phyloP scores from a whole-genome alignment of 495 filamentous ascomycete genomes.

The Copromyces sp. region DNA sequence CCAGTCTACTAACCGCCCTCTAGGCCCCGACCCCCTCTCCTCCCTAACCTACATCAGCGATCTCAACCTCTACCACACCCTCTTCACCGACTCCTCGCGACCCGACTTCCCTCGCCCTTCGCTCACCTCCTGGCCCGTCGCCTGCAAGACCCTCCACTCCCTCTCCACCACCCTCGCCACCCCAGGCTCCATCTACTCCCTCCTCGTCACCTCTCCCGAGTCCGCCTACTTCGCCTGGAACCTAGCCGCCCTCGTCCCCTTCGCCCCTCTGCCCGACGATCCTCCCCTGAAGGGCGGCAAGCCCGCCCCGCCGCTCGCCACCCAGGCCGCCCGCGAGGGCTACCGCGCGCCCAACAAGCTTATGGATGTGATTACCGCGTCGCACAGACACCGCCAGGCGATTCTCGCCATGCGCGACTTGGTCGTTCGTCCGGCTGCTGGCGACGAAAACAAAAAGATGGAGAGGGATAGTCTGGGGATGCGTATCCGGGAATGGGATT shows the following conservation, averaged over 20 bases:
- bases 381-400: slow-evolving; percentile 46
- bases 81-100: slow-evolving; percentile 61
- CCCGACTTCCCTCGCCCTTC: slow-evolving; percentile 26
- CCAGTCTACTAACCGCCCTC: neutral
- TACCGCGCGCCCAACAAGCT: slow-evolving; percentile 70
- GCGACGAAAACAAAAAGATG: slow-evolving; percentile 24
- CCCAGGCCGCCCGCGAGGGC: slow-evolving; percentile 59
- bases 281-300: slow-evolving; percentile 27
- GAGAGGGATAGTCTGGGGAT: slow-evolving; percentile 53
- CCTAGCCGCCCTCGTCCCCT: slow-evolving; percentile 65
- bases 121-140: slow-evolving; percentile 32
- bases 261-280: slow-evolving; percentile 47
- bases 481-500: slow-evolving; percentile 66
- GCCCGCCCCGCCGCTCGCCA: slow-evolving; percentile 38
- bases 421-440: slow-evolving; percentile 14
- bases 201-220: slow-evolving; percentile 48
- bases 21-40: slow-evolving; percentile 57
- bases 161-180: slow-evolving; percentile 36
- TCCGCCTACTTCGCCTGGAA: slow-evolving; percentile 65
- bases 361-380: slow-evolving; percentile 50
- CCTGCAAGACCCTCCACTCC: slow-evolving; percentile 41
- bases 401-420: slow-evolving; percentile 51
- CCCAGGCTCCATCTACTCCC: slow-evolving; percentile 37
- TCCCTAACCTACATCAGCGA: slow-evolving; percentile 64
- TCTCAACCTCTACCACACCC: slow-evolving; percentile 64